phyloP scores from a whole-genome alignment of 1,284 basidiomycete species.

The Hypsizygus ulmarius region DNA sequence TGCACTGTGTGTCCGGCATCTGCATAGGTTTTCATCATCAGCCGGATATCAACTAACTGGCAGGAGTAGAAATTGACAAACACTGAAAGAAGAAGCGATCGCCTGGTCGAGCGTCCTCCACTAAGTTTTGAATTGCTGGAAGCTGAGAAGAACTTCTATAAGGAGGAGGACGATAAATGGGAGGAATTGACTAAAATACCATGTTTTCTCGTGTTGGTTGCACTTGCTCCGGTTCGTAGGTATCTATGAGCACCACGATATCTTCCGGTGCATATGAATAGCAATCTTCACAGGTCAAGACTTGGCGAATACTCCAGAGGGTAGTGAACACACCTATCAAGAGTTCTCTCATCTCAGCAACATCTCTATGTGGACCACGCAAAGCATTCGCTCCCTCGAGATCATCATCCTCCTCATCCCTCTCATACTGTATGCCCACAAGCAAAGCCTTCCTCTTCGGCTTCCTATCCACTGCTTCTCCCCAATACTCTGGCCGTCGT shows the following conservation, averaged over 20 bases:
- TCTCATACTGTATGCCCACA: slow-evolving; percentile 19
- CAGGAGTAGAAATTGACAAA: slow-evolving; percentile 11
- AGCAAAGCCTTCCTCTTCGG: slow-evolving; percentile 17
- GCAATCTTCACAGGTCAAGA: slow-evolving; percentile 17
- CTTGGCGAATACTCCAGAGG: neutral
- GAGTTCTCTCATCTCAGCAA: slow-evolving; percentile 23
- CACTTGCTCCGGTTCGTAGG: slow-evolving; percentile 18
- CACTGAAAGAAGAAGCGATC: slow-evolving; percentile 34
- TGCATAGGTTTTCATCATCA: neutral
- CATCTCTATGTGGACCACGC: slow-evolving; percentile 29
- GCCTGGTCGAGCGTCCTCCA: slow-evolving; percentile 25
- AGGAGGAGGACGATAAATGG: neutral
- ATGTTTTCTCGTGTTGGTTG: slow-evolving; percentile 29
- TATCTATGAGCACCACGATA: slow-evolving; percentile 29
- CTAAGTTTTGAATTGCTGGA: slow-evolving; percentile 23
- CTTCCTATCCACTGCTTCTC: slow-evolving; percentile 3
- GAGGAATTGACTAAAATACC: slow-evolving; percentile 14
- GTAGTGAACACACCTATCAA: slow-evolving; percentile 24
- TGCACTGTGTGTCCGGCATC: slow-evolving; percentile 13
- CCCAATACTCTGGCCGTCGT: slow-evolving; percentile 11
- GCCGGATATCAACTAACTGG: neutral
- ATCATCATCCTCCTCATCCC: slow-evolving; percentile 8
- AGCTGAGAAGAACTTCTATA: slow-evolving; percentile 17
- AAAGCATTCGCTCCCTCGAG: slow-evolving; percentile 14
- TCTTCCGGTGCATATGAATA: slow-evolving; percentile 26